Evolutionary conservation across 495 filamentous ascomycete species (phyloP), one percentile per base, ranked within the genome.

Genomic region (Neurospora discreta): DNA sequence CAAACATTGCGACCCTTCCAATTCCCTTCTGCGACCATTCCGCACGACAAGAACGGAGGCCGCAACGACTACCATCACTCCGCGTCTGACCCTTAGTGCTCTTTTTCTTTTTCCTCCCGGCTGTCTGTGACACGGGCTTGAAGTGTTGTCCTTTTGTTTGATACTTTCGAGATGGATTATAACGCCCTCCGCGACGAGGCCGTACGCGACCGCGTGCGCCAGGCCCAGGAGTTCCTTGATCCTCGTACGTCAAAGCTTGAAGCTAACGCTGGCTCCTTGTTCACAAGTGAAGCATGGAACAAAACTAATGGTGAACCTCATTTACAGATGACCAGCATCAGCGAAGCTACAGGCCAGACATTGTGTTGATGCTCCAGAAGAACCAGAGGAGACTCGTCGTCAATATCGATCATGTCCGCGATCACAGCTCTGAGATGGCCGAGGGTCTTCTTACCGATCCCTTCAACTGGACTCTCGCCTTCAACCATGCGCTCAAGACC

Each of bases 401-500:
- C 77, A 97, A 93, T 84, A 87, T 99, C 72, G 96, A 98, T 82
- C 93, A 98, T 78, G 92, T 98, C 78, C 87, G 96, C 80, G 87
- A 92, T 73, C 94, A 97, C 83, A 97, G 92, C 78, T 82, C 91
- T 72, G 93, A 95, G 75, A 86, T 98, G 39, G 92, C 96, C 74
- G 93, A 98, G 74, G 93, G 93, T 58, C 86, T 98, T 20, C 87
- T 98, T 72, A 89, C 90, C 72, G 85, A 90, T 33, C 95, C 95
- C 9, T 98, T 97, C 84, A 94, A 97, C 74, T 97, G 87, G 79
- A 87, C 89, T 8, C 86, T 91, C 77, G 93, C 94, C 68, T 97
- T 98, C 82, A 91, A 98, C 78, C 86, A 86, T 71, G 96, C 96
- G 1, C 85, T 98, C 73, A 97, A 95, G 78, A 89, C 94, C 68